These are phyloP conservation scores for Dioszegia aurantiaca DNA, from an alignment of 768 basidiomycete species.

Conservation along the genomic window DNA sequence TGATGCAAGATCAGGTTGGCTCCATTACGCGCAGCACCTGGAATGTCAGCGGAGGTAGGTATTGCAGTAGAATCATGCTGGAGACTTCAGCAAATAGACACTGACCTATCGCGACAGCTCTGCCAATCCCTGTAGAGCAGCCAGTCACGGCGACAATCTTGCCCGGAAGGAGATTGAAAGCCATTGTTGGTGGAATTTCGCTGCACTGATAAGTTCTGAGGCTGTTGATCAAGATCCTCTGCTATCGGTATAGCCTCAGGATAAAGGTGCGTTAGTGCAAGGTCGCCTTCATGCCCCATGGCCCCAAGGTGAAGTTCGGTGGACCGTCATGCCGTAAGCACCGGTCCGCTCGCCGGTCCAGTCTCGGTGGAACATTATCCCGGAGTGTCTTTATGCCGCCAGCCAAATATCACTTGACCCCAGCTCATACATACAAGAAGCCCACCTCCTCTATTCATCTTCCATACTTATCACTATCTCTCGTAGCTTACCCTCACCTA, in stretches of 20 bases:
- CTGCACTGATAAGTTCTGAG: no score
- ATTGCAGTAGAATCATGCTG: not conserved
- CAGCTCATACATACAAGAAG: no score
- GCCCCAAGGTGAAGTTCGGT: no score
- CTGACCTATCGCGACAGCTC: constrained; percentile 63
- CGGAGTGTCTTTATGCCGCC: no score
- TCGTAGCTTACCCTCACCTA: not conserved
- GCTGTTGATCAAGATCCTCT: no score
- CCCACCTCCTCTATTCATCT: not conserved
- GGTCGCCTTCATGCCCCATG: no score
- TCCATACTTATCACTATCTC: not conserved
- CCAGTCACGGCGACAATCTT: constrained; percentile 72
- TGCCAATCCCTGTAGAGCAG: constrained; percentile 70
- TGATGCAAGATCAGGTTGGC: constrained; percentile 70
- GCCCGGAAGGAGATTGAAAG: constrained; percentile 44
- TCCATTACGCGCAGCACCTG: constrained; percentile 61
- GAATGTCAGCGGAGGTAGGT: not conserved
- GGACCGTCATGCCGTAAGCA: no score
- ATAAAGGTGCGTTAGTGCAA: no score
- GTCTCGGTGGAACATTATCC: no score
- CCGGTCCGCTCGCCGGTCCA: no score
- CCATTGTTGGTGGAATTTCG: constrained; percentile 11
- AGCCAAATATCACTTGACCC: not conserved
- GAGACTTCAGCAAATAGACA: not conserved
- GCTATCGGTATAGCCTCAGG: no score